Conservation (phyloP, 1,284 basidiomycete species). For the Irpex rosettiformis region DNA sequence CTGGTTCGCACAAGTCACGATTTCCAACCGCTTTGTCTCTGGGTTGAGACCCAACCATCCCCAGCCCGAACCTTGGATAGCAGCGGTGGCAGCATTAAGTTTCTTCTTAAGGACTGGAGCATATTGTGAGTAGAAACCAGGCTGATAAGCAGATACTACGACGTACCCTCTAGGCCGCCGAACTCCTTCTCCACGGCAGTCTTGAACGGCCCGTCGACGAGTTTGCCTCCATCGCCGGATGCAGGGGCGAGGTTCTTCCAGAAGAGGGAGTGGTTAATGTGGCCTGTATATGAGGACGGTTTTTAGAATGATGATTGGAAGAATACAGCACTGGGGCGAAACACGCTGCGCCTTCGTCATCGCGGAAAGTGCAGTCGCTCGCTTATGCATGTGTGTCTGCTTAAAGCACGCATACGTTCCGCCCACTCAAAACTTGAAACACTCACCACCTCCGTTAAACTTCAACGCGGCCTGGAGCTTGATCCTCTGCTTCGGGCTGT, state of each 20-base stretch:
- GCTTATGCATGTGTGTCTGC: neutral
- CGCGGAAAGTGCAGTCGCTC: too few relatives aligned
- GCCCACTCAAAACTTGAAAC: too few relatives aligned
- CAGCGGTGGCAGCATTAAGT: conserved; percentile 88
- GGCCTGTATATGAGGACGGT: conserved; percentile 45
- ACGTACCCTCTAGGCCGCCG: conserved; percentile 61
- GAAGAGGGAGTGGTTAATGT: conserved; percentile 92
- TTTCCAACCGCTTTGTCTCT: conserved; percentile 74
- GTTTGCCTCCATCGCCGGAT: conserved; percentile 53
- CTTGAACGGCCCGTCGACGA: conserved; percentile 66
- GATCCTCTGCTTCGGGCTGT: conserved; percentile 75
- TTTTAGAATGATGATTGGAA: too few relatives aligned
- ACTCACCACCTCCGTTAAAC: conserved; percentile 62
- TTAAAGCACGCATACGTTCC: neutral
- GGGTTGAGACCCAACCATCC: conserved; percentile 90
- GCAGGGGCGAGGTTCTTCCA: conserved; percentile 82
- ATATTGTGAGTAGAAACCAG: neutral
- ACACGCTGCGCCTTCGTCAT: too few relatives aligned
- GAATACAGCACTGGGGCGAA: too few relatives aligned
- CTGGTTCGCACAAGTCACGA: conserved; percentile 93
- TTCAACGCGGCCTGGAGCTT: conserved; percentile 71
- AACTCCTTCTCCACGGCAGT: conserved; percentile 63
- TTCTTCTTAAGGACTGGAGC: conserved; percentile 62
- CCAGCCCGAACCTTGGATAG: conserved; percentile 97
- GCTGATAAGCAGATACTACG: neutral